phyloP scores from a whole-genome alignment of 2,329 filamentous ascomycete genomes.

The Aspergillus udagawae region DNA sequence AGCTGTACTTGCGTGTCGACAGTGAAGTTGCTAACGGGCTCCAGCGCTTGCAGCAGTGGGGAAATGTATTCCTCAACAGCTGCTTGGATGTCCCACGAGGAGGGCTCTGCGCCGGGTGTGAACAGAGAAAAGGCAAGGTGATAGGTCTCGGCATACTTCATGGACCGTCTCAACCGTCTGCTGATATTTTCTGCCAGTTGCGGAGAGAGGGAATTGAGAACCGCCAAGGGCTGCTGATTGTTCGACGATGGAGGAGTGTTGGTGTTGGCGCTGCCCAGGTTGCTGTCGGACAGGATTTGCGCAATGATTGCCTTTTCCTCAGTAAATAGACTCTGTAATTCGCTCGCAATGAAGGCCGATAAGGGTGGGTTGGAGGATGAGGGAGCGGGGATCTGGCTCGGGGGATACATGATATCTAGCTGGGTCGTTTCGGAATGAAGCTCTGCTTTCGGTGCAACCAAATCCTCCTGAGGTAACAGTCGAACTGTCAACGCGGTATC shows the following conservation, averaged over 20 bases:
- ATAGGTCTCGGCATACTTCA: conserved; percentile 91
- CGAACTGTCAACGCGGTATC: conserved; percentile 65
- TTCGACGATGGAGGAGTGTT: conserved; percentile 19
- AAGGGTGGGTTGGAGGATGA: conserved; percentile 69
- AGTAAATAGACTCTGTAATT: conserved; percentile 72
- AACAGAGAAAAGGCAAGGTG: conserved; percentile 96
- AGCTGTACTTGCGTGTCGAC: conserved; percentile 95
- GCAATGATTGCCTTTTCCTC: conserved; percentile 88
- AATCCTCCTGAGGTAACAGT: conserved; percentile 53
- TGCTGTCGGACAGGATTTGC: conserved; percentile 61
- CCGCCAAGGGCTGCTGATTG: conserved; percentile 26
- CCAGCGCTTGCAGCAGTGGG: conserved; percentile 74
- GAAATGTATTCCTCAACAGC: conserved; percentile 77
- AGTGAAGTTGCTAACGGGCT: conserved; percentile 87
- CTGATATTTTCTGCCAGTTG: conserved; percentile 56
- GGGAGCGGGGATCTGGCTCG: conserved; percentile 62
- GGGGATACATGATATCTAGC: conserved; percentile 73
- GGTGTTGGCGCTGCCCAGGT: conserved; percentile 19
- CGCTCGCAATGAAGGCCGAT: conserved; percentile 71
- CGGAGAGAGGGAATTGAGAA: conserved; percentile 38
- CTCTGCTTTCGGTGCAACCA: conserved; percentile 53
- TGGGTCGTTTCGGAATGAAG: conserved; percentile 67
- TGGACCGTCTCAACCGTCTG: conserved; percentile 71
- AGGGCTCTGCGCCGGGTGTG: conserved; percentile 71
- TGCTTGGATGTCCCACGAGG: conserved; percentile 83